Percentiles rank a stretch among this genome's conserved stretches.
These are phyloP conservation scores for Podospora pseudopauciseta DNA, from an alignment of 495 filamentous ascomycete species.

Conservation along the genomic window DNA sequence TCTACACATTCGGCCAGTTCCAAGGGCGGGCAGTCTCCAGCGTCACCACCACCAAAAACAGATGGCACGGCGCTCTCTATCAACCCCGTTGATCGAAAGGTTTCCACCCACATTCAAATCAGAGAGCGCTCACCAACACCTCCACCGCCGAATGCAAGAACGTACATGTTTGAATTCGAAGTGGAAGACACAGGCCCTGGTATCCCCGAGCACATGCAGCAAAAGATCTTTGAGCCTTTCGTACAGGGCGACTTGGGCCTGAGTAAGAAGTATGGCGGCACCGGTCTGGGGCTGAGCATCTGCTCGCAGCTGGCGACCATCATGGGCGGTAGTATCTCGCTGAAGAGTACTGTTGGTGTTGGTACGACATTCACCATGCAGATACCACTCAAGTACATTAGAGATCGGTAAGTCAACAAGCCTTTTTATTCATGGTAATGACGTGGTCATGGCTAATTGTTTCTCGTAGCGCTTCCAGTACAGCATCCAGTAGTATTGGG, in stretches of 20 bases:
- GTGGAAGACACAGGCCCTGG: slow-evolving; percentile 88
- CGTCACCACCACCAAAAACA: slow-evolving; percentile 24
- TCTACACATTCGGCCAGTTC: slow-evolving; percentile 48
- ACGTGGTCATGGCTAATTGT: slow-evolving; percentile 28
- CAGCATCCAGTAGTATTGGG: slow-evolving; percentile 50
- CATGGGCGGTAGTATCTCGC: slow-evolving; percentile 72
- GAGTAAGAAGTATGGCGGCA: slow-evolving; percentile 87
- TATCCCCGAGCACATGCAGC: slow-evolving; percentile 71
- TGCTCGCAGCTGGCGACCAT: slow-evolving; percentile 78
- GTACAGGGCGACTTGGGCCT: slow-evolving; percentile 86
- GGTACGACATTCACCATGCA: slow-evolving; percentile 81
- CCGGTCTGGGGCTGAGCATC: slow-evolving; percentile 86
- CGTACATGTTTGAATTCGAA: slow-evolving; percentile 74
- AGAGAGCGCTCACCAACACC: slow-evolving; percentile 59
- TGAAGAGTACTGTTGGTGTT: slow-evolving; percentile 68
- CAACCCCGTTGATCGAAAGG: slow-evolving; percentile 56
- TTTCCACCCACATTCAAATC: slow-evolving; percentile 44
- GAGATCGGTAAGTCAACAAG: slow-evolving; percentile 52
- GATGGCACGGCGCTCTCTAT: slow-evolving; percentile 52
- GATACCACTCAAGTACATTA: slow-evolving; percentile 76
- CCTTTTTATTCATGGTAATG: not conserved
- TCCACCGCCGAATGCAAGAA: slow-evolving; percentile 55
- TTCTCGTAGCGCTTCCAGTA: slow-evolving; percentile 40
- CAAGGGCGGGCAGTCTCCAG: slow-evolving; percentile 30
- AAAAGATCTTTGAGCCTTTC: slow-evolving; percentile 89